These are phyloP conservation scores for Tylopilus felleus DNA, from an alignment of 768 basidiomycete species.

Conservation along the genomic window DNA sequence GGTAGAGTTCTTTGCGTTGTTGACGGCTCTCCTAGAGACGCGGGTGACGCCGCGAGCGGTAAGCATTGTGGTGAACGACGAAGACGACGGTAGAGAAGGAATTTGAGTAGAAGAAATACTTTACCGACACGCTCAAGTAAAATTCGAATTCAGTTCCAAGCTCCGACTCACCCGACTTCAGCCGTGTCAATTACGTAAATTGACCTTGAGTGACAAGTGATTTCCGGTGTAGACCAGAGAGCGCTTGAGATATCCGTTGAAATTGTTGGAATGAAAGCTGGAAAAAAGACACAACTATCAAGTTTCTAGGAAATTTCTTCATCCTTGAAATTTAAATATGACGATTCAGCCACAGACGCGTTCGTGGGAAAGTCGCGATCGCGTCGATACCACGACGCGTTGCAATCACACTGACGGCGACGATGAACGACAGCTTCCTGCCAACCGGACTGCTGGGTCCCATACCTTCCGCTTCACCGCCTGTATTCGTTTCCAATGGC, in stretches of 20 bases:
- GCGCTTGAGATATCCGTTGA: too few relatives aligned
- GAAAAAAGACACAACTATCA: background rate
- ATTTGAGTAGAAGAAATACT: slow-evolving; percentile 32
- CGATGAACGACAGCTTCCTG: slow-evolving; percentile 13
- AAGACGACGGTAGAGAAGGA: slow-evolving; percentile 22
- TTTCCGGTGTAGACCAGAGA: too few relatives aligned
- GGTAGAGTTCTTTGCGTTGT: slow-evolving; percentile 68
- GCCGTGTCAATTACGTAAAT: slow-evolving; percentile 28
- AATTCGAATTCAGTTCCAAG: slow-evolving; percentile 26
- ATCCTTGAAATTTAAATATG: too few relatives aligned
- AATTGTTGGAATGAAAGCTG: background rate
- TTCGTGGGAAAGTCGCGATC: slow-evolving; percentile 16
- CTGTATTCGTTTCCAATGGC: slow-evolving; percentile 31
- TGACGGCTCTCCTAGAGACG: slow-evolving; percentile 80
- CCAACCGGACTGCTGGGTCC: slow-evolving; percentile 25
- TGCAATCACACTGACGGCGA: background rate
- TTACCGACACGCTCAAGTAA: slow-evolving; percentile 14
- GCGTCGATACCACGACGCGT: slow-evolving; percentile 10
- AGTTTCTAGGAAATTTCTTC: too few relatives aligned
- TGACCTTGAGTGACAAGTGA: background rate
- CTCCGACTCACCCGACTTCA: slow-evolving; percentile 31
- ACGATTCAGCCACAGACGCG: background rate
- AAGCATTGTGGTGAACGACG: slow-evolving; percentile 61
- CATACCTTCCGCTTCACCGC: background rate
- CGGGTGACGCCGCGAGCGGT: slow-evolving; percentile 85